Conservation (phyloP, 306 rosid genomes). For the Geum urbanum region DNA sequence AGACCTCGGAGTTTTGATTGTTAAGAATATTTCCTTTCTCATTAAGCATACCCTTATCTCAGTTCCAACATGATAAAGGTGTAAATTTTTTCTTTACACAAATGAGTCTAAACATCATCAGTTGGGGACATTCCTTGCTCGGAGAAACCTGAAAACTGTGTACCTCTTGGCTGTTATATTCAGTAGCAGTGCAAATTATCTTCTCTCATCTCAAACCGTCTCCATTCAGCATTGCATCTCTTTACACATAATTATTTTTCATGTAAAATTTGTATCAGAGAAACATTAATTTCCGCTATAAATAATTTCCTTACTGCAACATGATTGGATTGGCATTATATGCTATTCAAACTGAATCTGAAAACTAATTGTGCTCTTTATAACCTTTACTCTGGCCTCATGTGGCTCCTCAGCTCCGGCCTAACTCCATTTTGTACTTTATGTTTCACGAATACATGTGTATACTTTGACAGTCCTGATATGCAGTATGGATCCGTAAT, state of each 20-base stretch:
- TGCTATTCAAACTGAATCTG: neutral
- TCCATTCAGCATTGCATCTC: neutral
- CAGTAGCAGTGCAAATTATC: neutral
- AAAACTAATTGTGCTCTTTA: neutral
- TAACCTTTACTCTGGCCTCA: neutral
- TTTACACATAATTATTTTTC: neutral
- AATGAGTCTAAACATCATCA: neutral
- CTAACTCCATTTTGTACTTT: constrained; percentile 1
- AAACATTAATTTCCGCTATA: neutral
- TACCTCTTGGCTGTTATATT: neutral
- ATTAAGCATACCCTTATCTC: neutral
- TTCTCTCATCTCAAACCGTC: neutral
- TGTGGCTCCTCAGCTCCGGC: neutral
- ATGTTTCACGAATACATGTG: neutral
- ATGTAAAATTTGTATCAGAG: neutral
- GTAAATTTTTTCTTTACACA: neutral
- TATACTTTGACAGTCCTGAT: neutral
- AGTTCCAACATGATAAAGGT: constrained; percentile 2
- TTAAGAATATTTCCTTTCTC: constrained; percentile 1
- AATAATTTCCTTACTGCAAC: neutral
- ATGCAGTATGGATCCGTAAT: neutral
- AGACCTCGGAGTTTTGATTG: constrained; percentile 8
- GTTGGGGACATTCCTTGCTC: neutral
- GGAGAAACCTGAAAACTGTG: neutral
- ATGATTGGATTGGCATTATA: neutral